Percentiles rank a stretch among this genome's conserved stretches.
Conservation (phyloP, 768 basidiomycete genomes). For the Termitomyces sp. region DNA sequence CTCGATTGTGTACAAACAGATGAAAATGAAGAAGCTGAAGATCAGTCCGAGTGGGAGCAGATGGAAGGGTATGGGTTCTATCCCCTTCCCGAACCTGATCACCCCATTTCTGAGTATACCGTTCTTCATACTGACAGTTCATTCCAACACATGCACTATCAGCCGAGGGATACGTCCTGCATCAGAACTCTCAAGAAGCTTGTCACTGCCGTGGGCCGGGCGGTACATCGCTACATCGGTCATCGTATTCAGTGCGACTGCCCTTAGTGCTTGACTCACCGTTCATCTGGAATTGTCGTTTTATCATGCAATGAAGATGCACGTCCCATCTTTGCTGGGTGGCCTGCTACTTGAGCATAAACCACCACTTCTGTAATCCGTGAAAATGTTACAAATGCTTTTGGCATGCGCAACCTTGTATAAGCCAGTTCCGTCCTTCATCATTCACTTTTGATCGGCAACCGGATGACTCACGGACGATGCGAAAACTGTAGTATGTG, state of each 20-base stretch:
- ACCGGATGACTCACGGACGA: neutral
- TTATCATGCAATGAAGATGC: neutral
- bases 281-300: neutral
- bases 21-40: neutral
- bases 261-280: neutral
- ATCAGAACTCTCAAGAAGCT: neutral
- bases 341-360: neutral
- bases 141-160: neutral
- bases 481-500: neutral
- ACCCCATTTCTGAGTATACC: neutral
- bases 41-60: neutral
- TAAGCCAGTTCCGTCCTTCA: neutral
- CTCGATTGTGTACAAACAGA: neutral
- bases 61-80: neutral
- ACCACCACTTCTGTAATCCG: neutral
- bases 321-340: neutral
- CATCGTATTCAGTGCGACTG: neutral
- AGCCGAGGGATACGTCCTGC: neutral
- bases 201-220: neutral
- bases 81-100: neutral
- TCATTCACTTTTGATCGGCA: neutral
- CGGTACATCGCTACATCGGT: neutral
- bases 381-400: neutral
- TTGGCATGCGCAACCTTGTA: neutral
- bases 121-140: neutral